Evolutionary conservation across 768 basidiomycete genomes (phyloP).

Genomic region (Boletus speciosus): DNA sequence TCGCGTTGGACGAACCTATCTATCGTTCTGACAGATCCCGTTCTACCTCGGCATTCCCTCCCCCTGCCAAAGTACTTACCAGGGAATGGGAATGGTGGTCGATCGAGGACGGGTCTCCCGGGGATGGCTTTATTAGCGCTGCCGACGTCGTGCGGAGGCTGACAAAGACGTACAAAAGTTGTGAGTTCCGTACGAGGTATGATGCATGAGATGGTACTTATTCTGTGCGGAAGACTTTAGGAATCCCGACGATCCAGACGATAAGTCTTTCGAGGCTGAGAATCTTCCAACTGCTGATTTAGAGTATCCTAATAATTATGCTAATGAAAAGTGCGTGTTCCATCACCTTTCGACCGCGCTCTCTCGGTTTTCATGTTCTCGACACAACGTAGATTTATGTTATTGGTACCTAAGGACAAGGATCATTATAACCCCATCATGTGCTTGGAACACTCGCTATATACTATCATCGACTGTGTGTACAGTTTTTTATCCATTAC

Average conservation of each 20-base stretch:
- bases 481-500: slow-evolving; percentile 19
- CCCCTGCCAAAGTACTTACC: slow-evolving; percentile 22
- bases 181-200: slow-evolving; percentile 40
- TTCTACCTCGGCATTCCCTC: slow-evolving; percentile 54
- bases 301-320: slow-evolving; percentile 72
- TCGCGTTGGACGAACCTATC: slow-evolving; percentile 51
- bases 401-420: slow-evolving; percentile 77
- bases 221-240: slow-evolving; percentile 52
- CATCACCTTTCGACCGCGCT: background rate
- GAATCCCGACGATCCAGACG: slow-evolving; percentile 60
- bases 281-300: slow-evolving; percentile 65
- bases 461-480: slow-evolving; percentile 71
- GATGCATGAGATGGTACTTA: slow-evolving; percentile 9
- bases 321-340: slow-evolving; percentile 58
- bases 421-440: slow-evolving; percentile 86
- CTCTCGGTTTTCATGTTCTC: background rate
- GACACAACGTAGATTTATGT: slow-evolving; percentile 52
- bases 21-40: slow-evolving; percentile 58
- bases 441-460: slow-evolving; percentile 68
- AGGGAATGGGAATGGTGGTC: slow-evolving; percentile 46
- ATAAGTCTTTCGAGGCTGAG: slow-evolving; percentile 62
- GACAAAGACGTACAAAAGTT: slow-evolving; percentile 65
- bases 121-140: slow-evolving; percentile 54
- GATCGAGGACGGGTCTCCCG: slow-evolving; percentile 50
- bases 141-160: slow-evolving; percentile 60